Evolutionary conservation across 495 filamentous ascomycete genomes (phyloP).

Genomic region (Aspergillus panamensis): DNA sequence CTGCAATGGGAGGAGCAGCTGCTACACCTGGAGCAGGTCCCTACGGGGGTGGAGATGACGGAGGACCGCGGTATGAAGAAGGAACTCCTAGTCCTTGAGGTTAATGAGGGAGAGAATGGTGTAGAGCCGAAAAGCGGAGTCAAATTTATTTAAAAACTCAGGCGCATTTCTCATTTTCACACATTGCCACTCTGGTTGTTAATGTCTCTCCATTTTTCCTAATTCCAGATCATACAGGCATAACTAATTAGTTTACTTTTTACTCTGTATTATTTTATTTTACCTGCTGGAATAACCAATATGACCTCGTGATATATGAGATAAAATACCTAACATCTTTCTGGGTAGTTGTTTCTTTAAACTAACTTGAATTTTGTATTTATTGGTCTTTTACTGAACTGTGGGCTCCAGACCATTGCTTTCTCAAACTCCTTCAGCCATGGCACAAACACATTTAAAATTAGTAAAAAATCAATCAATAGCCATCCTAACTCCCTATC

Average conservation of each 20-base stretch:
- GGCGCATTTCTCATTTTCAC: background rate
- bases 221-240: constrained; percentile 11
- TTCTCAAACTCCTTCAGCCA: too few relatives aligned
- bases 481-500: too few relatives aligned
- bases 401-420: too few relatives aligned
- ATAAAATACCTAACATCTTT: too few relatives aligned
- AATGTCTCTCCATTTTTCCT: background rate
- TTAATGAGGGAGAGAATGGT: background rate
- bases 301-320: too few relatives aligned
- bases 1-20: constrained; percentile 63
- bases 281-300: too few relatives aligned
- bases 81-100: constrained; percentile 47
- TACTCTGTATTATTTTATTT: constrained; percentile 11
- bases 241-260: constrained; percentile 4
- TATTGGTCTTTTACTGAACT: too few relatives aligned
- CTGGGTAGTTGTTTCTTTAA: too few relatives aligned
- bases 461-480: too few relatives aligned
- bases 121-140: background rate
- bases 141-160: constrained; percentile 1
- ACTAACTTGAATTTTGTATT: too few relatives aligned
- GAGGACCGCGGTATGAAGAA: constrained; percentile 55
- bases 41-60: constrained; percentile 54
- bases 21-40: constrained; percentile 71
- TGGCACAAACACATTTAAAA: too few relatives aligned
- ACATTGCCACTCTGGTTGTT: background rate